Base-by-base conservation (phyloP, 2,329 filamentous ascomycete genomes). In the Lecanicillium sp. region DNA sequence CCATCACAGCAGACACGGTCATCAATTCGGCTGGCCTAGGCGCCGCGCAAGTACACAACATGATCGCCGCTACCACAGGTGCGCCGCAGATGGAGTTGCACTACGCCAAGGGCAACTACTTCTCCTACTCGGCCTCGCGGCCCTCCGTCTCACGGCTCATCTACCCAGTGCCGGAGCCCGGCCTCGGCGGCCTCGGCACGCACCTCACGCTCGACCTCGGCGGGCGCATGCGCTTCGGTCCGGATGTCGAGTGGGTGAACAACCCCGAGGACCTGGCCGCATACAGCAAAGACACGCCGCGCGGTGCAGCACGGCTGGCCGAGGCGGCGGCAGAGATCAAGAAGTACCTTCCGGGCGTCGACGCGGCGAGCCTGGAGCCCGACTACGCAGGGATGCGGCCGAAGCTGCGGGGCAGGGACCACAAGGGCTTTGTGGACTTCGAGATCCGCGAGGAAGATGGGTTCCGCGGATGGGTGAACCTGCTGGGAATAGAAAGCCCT, bases 31-130 rank as follows among this genome's bases (percentile, higher is more conserved):
- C 91, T 0, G 93, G 93, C 0, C 79, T 96, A 14, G 81, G 79
- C 52, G 87, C 90, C 17, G 84, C 84, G 44, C 70, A 70, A 19
- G 72, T 97, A 37, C 84, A 86, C 60, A 98, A 97, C 69, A 84
- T 90, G 77, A 78, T 97, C 30, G 74, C 88, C 4, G 19, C 5
- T 1, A 21, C 38, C 1, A 81, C 84, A 0, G 56, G 68, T 0
- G 64, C 69, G 1, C 67, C 76, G 5, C 81, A 81, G 43, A 70
- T 71, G 32, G 77, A 67, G 20, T 77, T 89, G 5, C 87, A 79
- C 71, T 97, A 86, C 67, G 91, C 91, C 51, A 98, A 98, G 70
- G 93, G 93, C 1, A 91, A 88, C 52, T 98, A 98, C 71, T 97
- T 94, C 69, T 86, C 84, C 24, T 97, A 96, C 69, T 67, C 76